A percentile compares a stretch with the other conserved stretches of the same genome.
Conservation (phyloP, 768 basidiomycete species). For the Polyporus arcularius region DNA sequence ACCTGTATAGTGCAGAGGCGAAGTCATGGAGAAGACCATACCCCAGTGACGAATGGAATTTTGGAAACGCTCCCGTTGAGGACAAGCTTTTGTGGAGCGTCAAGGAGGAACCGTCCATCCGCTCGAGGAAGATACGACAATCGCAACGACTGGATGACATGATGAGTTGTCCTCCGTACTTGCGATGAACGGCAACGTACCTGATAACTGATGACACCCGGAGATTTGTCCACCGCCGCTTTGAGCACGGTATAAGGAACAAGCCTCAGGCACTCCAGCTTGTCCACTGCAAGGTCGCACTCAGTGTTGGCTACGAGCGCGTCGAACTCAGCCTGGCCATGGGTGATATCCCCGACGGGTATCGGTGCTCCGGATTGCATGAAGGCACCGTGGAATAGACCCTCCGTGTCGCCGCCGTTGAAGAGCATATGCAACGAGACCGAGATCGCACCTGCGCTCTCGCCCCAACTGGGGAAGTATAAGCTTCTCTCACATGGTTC, state of each 20-base stretch:
- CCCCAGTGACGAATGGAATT: constrained; percentile 23
- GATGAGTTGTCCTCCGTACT: background rate
- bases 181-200: constrained; percentile 22
- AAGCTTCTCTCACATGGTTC: background rate
- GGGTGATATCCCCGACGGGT: constrained; percentile 17
- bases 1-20: background rate
- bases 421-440: constrained; percentile 30
- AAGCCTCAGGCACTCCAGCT: constrained; percentile 42
- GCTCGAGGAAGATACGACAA: constrained; percentile 28
- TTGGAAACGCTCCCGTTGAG: constrained; percentile 15
- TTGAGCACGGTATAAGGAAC: constrained; percentile 35
- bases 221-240: constrained; percentile 35
- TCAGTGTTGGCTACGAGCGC: constrained; percentile 37
- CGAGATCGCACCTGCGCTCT: constrained; percentile 41
- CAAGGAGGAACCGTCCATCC: constrained; percentile 26
- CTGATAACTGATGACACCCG: constrained; percentile 24
- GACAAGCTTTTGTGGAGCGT: constrained; percentile 19
- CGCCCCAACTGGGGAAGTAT: constrained; percentile 35
- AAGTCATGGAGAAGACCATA: background rate
- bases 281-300: constrained; percentile 37
- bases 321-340: constrained; percentile 42
- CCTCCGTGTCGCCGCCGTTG: constrained; percentile 26
- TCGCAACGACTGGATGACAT: constrained; percentile 6
- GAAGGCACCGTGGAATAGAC: constrained; percentile 38
- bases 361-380: constrained; percentile 29